A percentile compares a stretch with the other conserved stretches of the same genome.
Evolutionary conservation across 495 filamentous ascomycete species (phyloP).

Genomic region (Darksidea phi): DNA sequence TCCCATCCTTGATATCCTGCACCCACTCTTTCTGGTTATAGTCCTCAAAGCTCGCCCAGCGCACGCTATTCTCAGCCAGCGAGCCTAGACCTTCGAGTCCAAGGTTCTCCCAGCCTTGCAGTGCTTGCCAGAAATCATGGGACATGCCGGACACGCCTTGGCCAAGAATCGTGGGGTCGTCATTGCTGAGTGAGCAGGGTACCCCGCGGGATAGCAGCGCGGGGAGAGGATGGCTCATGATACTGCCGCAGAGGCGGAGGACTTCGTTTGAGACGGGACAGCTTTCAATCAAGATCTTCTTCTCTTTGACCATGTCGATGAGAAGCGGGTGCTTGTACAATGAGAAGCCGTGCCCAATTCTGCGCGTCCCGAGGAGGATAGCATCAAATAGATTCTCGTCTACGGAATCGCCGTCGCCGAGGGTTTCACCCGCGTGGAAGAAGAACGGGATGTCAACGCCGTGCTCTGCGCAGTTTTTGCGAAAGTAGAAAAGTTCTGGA

Average conservation of each 20-base stretch:
- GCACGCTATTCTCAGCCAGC: slow-evolving; percentile 87
- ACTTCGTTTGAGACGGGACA: slow-evolving; percentile 87
- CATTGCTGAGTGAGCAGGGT: slow-evolving; percentile 71
- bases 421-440: slow-evolving; percentile 86
- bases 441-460: slow-evolving; percentile 89
- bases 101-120: slow-evolving; percentile 82
- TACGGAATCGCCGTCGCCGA: slow-evolving; percentile 70
- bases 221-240: slow-evolving; percentile 77
- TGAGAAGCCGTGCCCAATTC: slow-evolving; percentile 85
- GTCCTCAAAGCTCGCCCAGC: slow-evolving; percentile 87
- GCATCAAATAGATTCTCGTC: slow-evolving; percentile 91
- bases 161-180: slow-evolving; percentile 79
- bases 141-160: slow-evolving; percentile 74
- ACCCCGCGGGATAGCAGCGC: slow-evolving; percentile 84
- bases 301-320: slow-evolving; percentile 81
- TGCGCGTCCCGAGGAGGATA: slow-evolving; percentile 77
- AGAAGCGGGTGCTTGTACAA: slow-evolving; percentile 90
- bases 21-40: slow-evolving; percentile 66
- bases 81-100: slow-evolving; percentile 78
- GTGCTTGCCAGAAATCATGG: slow-evolving; percentile 87
- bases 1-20: slow-evolving; percentile 67
- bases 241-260: slow-evolving; percentile 70
- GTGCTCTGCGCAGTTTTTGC: slow-evolving; percentile 74
- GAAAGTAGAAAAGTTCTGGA: slow-evolving; percentile 89
- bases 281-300: slow-evolving; percentile 80